These are phyloP conservation scores for Phyllosticta citribraziliensis DNA, from an alignment of 2,329 filamentous ascomycete genomes.

Conservation along the genomic window DNA sequence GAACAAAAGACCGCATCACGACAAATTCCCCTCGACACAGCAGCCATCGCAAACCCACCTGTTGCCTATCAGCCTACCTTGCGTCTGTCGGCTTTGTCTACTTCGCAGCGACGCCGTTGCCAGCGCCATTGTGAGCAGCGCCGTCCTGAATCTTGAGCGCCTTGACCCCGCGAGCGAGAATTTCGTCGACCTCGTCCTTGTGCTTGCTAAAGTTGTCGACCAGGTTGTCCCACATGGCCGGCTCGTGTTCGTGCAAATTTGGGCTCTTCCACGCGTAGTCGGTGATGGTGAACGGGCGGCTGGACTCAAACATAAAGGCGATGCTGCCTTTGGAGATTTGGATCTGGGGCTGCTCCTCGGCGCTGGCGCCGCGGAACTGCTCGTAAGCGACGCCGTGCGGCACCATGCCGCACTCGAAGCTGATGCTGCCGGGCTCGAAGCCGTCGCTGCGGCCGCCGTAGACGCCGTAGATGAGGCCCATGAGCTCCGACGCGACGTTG, in stretches of 20 bases:
- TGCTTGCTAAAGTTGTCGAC: conserved; percentile 44
- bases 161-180: conserved; percentile 28
- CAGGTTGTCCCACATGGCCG: conserved; percentile 43
- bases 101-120: background rate
- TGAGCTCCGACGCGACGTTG: conserved; percentile 57
- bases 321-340: conserved; percentile 43
- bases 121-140: background rate
- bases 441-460: conserved; percentile 43
- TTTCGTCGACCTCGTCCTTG: conserved; percentile 37
- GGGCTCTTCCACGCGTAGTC: conserved; percentile 26
- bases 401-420: conserved; percentile 62
- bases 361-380: conserved; percentile 46
- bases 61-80: too few relatives aligned
- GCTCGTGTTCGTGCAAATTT: conserved; percentile 40
- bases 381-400: conserved; percentile 53
- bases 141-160: conserved; percentile 12
- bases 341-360: conserved; percentile 31
- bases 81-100: too few relatives aligned
- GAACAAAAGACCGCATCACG: too few relatives aligned
- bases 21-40: too few relatives aligned
- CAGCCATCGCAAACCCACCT: too few relatives aligned
- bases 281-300: conserved; percentile 25
- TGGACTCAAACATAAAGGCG: conserved; percentile 55
- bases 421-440: conserved; percentile 52
- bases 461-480: conserved; percentile 52